Conservation (phyloP, 73 alveolate genomes). For the Tetrahymena elliotti region DNA sequence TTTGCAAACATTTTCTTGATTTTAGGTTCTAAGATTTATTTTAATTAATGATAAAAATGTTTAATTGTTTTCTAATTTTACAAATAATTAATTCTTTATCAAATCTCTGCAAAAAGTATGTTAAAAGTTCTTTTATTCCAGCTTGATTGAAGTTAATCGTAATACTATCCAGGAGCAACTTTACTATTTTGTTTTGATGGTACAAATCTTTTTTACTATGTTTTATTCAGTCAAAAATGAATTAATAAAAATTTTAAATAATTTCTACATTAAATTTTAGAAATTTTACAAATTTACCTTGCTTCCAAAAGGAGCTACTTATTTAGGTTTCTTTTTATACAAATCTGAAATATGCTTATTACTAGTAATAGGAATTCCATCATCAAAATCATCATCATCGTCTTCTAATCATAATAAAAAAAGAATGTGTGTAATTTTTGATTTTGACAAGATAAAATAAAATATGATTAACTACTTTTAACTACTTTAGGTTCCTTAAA, state of each 20-base stretch:
- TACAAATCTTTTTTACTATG: slow-evolving; percentile 13
- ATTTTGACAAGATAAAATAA: background rate
- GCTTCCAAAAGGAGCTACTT: slow-evolving; percentile 6
- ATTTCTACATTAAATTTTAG: too few relatives aligned
- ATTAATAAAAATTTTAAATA: background rate
- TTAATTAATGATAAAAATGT: too few relatives aligned
- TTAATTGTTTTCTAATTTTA: too few relatives aligned
- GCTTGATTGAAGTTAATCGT: background rate
- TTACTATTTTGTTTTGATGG: background rate
- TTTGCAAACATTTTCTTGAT: too few relatives aligned
- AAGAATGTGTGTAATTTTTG: background rate
- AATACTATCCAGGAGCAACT: slow-evolving; percentile 18
- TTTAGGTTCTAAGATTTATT: too few relatives aligned
- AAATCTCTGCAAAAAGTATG: slow-evolving; percentile 31
- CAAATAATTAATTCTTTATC: too few relatives aligned
- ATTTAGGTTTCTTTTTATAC: slow-evolving; percentile 4
- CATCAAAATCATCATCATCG: slow-evolving; percentile 18
- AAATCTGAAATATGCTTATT: background rate
- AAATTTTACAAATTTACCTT: background rate
- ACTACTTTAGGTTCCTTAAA: background rate
- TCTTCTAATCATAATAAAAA: background rate
- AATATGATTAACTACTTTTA: too few relatives aligned
- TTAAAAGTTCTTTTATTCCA: slow-evolving; percentile 43
- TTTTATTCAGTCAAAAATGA: background rate
- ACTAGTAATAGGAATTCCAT: background rate